These are phyloP conservation scores for Penicillium sp. DNA, from an alignment of 2,329 filamentous ascomycete species.

Conservation along the genomic window DNA sequence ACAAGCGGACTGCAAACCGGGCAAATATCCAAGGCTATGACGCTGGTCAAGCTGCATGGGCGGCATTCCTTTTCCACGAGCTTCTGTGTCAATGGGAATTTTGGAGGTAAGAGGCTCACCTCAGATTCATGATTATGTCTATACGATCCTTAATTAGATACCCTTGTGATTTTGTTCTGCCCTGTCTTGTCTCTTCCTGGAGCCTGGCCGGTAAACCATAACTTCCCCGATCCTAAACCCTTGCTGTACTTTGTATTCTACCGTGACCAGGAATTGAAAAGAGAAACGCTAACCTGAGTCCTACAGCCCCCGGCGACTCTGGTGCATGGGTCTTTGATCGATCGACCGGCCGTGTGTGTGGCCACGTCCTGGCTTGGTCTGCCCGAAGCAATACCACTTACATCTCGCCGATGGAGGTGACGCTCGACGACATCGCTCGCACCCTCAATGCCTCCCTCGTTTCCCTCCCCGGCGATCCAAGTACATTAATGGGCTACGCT, in stretches of 20 bases:
- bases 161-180: constrained; percentile 14
- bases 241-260: constrained; percentile 11
- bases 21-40: constrained; percentile 68
- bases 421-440: constrained; percentile 77
- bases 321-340: constrained; percentile 90
- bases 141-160: constrained; percentile 22
- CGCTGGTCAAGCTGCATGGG: constrained; percentile 80
- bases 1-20: constrained; percentile 79
- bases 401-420: constrained; percentile 89
- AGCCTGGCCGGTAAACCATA: constrained; percentile 15
- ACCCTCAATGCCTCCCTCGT: constrained; percentile 66
- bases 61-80: constrained; percentile 72
- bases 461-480: constrained; percentile 56
- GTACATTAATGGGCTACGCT: constrained; percentile 24
- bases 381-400: constrained; percentile 75
- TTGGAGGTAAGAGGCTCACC: constrained; percentile 45
- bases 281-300: constrained; percentile 14
- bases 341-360: constrained; percentile 70
- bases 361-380: constrained; percentile 86
- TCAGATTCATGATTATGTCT: constrained; percentile 20
- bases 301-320: constrained; percentile 65
- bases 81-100: constrained; percentile 57
- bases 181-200: not conserved
- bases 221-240: constrained; percentile 7
- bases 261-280: constrained; percentile 15